Conservation (phyloP, 108 stramenopile species). For the Nitzschia sp. region DNA sequence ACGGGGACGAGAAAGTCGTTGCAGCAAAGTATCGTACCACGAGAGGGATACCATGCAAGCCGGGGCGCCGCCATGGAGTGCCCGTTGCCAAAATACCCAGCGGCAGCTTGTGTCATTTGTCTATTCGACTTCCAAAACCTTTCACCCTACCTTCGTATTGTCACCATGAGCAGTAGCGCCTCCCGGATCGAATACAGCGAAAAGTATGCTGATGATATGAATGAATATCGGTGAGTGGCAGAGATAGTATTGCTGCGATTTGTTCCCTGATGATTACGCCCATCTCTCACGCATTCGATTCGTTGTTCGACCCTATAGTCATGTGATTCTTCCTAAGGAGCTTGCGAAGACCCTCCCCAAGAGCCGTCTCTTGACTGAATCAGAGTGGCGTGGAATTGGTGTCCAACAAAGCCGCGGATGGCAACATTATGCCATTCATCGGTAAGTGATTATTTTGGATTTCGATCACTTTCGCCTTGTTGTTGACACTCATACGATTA, state of each 20-base stretch:
- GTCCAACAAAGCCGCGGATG: conserved; percentile 98
- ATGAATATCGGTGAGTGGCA: conserved; percentile 59
- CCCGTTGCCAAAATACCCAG: too few species aligned
- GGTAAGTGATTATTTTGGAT: conserved; percentile 43
- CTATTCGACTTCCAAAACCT: too few species aligned
- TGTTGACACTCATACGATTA: too few species aligned
- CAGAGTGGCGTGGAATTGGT: conserved; percentile 96
- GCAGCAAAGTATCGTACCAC: too few species aligned
- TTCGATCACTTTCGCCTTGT: background rate
- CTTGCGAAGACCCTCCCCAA: conserved; percentile 95
- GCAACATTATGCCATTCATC: conserved; percentile 98
- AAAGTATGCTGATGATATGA: conserved; percentile 70
- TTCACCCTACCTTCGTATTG: too few species aligned
- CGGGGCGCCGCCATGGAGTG: too few species aligned
- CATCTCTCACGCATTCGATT: background rate
- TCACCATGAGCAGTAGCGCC: conserved; percentile 69
- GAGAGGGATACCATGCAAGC: too few species aligned
- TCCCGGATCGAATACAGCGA: conserved; percentile 93
- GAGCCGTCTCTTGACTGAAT: conserved; percentile 89
- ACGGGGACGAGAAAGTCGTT: too few species aligned
- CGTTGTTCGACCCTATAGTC: conserved; percentile 49
- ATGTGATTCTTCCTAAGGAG: conserved; percentile 98
- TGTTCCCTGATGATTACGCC: too few species aligned
- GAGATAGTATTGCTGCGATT: background rate
- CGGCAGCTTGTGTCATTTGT: too few species aligned